Base-by-base conservation (phyloP, 805 yeast species). In the Candida multigemmis region DNA sequence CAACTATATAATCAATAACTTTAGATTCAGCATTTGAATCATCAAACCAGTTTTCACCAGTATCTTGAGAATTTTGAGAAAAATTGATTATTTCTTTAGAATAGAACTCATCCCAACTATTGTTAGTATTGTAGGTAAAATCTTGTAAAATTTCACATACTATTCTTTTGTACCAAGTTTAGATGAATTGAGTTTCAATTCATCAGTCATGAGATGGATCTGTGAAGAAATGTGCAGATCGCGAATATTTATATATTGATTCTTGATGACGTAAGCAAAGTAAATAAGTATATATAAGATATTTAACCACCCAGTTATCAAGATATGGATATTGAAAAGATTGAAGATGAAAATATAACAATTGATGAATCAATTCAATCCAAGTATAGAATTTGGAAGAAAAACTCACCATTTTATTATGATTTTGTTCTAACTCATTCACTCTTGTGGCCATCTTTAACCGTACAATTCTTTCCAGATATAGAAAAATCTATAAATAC, bases 21-120 rank as follows among this genome's bases (percentile, higher is more conserved):
- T 75, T 79, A 33, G 64, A 66, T 46, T 89, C 97, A 0, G 98
- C 97, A 43, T 80, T 86, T n/a, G 82, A 78, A 44, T 91, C 98
- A 38, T 81, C 76, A 52, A 91, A 91, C 98, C 98, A 91, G 50
- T 87, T 72, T 51, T 91, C 97, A 2, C 99, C 99, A 0, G 86
- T 77, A 48, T 91, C 96, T 12, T 78, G 67, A 11, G 80, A 74
- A 47, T 89, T 82, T 16, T 71, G 71, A 21, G 61, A 52, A 43
- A 82, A 89, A 53, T 89, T 89, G 15, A 49, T 41, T 35, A 72
- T 69, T 45, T 89, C 98, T 12, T 71, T 46, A 22, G 71, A 59
- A 52, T 89, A 89, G 50, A 89, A 83, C 28, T 77, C 71, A 51
- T 91, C 87, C 97, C 98, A 89, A 60, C 76, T 68, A 23, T 21